Evolutionary conservation across 2,329 filamentous ascomycete species (phyloP).

Genomic region (Corinectria fuckeliana): DNA sequence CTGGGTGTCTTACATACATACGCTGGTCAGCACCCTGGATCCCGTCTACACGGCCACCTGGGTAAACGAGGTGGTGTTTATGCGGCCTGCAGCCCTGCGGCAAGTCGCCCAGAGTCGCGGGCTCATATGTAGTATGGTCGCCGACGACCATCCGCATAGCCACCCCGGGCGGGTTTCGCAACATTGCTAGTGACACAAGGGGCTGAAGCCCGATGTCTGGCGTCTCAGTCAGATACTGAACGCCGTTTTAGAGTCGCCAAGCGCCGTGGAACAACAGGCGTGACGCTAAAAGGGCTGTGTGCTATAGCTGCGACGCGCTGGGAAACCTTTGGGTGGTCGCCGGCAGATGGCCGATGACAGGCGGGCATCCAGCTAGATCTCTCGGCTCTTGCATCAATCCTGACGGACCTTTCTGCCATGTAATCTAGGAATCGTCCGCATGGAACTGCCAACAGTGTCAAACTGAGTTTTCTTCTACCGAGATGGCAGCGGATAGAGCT

Average conservation of each 20-base stretch:
- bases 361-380: background rate
- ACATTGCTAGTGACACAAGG: constrained; percentile 1
- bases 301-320: constrained; percentile 13
- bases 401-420: background rate
- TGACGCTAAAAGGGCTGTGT: background rate
- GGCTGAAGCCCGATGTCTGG: constrained; percentile 13
- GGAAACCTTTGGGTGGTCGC: background rate
- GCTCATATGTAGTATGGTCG: too few relatives aligned
- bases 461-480: background rate
- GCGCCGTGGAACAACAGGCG: background rate
- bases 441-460: background rate
- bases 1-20: background rate
- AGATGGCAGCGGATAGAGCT: constrained; percentile 2
- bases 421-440: background rate
- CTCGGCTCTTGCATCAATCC: background rate
- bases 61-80: background rate
- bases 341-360: background rate
- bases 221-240: constrained; percentile 7
- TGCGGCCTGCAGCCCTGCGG: background rate
- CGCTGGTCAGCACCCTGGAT: background rate
- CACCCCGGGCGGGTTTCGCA: background rate
- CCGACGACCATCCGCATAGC: background rate
- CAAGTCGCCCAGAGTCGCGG: background rate
- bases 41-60: too few relatives aligned
- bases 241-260: background rate